phyloP scores from a whole-genome alignment of 2,329 filamentous ascomycete species.

The Aspergillus pseudonomiae region DNA sequence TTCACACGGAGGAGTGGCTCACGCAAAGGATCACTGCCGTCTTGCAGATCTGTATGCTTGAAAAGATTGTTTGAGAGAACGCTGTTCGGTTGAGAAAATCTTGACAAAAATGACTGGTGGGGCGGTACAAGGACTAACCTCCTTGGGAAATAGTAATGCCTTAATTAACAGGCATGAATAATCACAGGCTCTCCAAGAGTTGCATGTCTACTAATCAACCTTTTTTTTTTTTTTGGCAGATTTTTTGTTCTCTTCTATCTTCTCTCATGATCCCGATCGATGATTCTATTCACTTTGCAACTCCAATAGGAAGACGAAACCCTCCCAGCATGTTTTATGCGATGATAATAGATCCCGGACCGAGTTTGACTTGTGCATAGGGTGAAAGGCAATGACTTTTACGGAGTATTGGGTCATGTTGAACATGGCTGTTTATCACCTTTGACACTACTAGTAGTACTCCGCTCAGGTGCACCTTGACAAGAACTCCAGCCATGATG shows the following conservation, averaged over 20 bases:
- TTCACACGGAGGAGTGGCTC: conserved; percentile 36
- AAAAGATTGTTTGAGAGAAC: neutral
- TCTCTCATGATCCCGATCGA: neutral
- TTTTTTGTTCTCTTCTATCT: neutral
- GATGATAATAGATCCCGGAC: neutral
- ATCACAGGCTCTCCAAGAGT: neutral
- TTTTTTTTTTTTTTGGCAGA: neutral
- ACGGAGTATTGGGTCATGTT: neutral
- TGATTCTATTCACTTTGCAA: neutral
- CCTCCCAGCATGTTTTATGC: neutral
- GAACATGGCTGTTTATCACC: neutral
- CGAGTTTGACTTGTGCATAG: neutral
- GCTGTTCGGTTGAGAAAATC: conserved; percentile 5
- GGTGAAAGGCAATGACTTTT: neutral
- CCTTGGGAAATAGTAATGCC: neutral
- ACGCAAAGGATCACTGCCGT: conserved; percentile 43
- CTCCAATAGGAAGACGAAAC: neutral
- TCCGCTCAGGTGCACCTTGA: neutral
- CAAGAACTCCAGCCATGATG: neutral
- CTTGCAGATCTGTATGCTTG: conserved; percentile 14
- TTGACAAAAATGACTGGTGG: neutral
- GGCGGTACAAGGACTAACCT: neutral
- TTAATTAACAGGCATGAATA: neutral
- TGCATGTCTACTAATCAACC: neutral
- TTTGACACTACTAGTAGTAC: neutral